Evolutionary conservation across 495 filamentous ascomycete species (phyloP).

Genomic region (Clohesyomyces aquaticus): DNA sequence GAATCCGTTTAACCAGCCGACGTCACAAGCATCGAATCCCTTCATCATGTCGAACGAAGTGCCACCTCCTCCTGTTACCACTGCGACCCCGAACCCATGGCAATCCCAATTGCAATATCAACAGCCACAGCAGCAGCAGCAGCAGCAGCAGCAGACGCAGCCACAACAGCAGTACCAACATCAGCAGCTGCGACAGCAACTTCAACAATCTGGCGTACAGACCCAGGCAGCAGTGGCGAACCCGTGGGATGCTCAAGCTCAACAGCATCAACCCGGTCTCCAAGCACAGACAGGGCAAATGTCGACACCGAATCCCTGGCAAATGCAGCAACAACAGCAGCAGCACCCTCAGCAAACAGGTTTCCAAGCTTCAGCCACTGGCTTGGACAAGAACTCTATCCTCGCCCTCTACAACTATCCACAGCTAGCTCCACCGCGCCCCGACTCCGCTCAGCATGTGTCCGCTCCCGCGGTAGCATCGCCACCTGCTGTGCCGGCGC

Average conservation of each 20-base stretch:
- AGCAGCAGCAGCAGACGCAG: constrained; percentile 26
- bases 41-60: not conserved
- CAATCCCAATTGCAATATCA: constrained; percentile 47
- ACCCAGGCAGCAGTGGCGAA: no score
- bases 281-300: not conserved
- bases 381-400: constrained; percentile 78
- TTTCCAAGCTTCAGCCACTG: constrained; percentile 47
- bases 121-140: constrained; percentile 28
- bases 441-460: constrained; percentile 42
- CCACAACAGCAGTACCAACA: constrained; percentile 32
- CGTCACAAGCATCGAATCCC: not conserved
- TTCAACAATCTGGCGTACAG: constrained; percentile 6
- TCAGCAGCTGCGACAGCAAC: constrained; percentile 14
- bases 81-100: constrained; percentile 44
- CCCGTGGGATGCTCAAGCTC: constrained; percentile 11
- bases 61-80: no score
- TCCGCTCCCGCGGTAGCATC: constrained; percentile 12
- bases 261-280: constrained; percentile 6
- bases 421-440: constrained; percentile 63
- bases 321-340: constrained; percentile 13
- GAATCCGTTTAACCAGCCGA: constrained; percentile 43
- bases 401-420: constrained; percentile 84
- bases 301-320: constrained; percentile 17
- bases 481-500: constrained; percentile 14
- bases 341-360: constrained; percentile 48